Evolutionary conservation across 2,329 filamentous ascomycete species (phyloP).

Genomic region (Stagonosporopsis vannaccii): DNA sequence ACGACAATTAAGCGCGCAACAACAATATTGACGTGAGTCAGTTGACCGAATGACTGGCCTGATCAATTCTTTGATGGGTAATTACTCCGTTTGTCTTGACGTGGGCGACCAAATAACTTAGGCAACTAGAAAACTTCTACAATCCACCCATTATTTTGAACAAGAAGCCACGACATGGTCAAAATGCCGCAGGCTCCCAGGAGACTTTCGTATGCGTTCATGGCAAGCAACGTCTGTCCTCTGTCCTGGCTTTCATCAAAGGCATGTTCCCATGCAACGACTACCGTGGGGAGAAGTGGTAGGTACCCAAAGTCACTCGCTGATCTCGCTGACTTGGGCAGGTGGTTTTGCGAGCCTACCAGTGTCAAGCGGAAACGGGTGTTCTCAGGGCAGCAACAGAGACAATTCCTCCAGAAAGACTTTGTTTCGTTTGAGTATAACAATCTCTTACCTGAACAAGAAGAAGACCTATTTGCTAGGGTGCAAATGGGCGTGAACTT

Average conservation of each 20-base stretch:
- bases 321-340: constrained; percentile 18
- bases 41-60: constrained; percentile 46
- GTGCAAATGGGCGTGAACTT: constrained; percentile 56
- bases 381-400: constrained; percentile 46
- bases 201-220: constrained; percentile 53
- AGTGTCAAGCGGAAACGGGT: constrained; percentile 34
- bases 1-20: not conserved
- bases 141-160: constrained; percentile 60
- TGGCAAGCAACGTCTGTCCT: constrained; percentile 59
- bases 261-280: constrained; percentile 56
- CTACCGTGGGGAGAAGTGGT: constrained; percentile 53
- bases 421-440: constrained; percentile 56
- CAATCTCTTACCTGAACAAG: constrained; percentile 50
- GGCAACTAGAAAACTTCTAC: constrained; percentile 47
- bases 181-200: constrained; percentile 21
- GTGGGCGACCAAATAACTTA: not conserved
- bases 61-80: constrained; percentile 47
- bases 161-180: constrained; percentile 26
- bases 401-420: constrained; percentile 49
- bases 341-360: constrained; percentile 34
- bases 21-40: constrained; percentile 8
- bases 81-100: not conserved
- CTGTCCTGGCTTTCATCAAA: constrained; percentile 54
- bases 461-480: constrained; percentile 58
- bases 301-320: constrained; percentile 11